Conservation (phyloP, 164 flowering plant genomes). For the Piper longum region DNA sequence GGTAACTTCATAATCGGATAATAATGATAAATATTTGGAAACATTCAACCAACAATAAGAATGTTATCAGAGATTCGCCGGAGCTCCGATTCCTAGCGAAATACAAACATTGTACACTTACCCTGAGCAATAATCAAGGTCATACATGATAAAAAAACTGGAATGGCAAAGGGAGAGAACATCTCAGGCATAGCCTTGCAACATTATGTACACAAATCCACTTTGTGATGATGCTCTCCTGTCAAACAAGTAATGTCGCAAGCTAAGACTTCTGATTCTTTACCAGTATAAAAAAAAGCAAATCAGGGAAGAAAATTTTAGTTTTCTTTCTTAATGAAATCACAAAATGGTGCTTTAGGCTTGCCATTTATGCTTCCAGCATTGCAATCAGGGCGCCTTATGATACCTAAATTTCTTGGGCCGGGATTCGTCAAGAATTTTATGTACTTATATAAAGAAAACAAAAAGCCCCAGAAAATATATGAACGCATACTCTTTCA, state of each 20-base stretch:
- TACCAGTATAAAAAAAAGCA: background rate
- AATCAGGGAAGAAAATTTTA: background rate
- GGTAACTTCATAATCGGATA: too few relatives aligned
- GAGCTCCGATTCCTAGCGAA: too few relatives aligned
- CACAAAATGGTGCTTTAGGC: background rate
- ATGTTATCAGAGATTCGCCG: too few relatives aligned
- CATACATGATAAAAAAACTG: too few relatives aligned
- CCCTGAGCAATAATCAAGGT: background rate
- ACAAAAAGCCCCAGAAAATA: background rate
- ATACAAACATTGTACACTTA: too few relatives aligned
- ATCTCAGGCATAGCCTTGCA: conserved; percentile 21
- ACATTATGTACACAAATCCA: conserved; percentile 27
- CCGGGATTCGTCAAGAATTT: background rate
- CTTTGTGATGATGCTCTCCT: conserved; percentile 17
- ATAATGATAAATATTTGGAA: too few relatives aligned
- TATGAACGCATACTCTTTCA: background rate
- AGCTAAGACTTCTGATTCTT: background rate
- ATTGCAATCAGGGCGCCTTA: background rate
- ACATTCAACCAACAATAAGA: too few relatives aligned
- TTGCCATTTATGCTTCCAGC: background rate
- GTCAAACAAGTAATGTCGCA: background rate
- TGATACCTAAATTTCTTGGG: background rate
- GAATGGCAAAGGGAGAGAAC: background rate
- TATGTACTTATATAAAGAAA: background rate
- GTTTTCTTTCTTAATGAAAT: background rate